Percentiles rank a stretch among this genome's conserved stretches.
These are phyloP conservation scores for Aspergillus aculeatus DNA, from an alignment of 2,329 filamentous ascomycete species.

Conservation along the genomic window DNA sequence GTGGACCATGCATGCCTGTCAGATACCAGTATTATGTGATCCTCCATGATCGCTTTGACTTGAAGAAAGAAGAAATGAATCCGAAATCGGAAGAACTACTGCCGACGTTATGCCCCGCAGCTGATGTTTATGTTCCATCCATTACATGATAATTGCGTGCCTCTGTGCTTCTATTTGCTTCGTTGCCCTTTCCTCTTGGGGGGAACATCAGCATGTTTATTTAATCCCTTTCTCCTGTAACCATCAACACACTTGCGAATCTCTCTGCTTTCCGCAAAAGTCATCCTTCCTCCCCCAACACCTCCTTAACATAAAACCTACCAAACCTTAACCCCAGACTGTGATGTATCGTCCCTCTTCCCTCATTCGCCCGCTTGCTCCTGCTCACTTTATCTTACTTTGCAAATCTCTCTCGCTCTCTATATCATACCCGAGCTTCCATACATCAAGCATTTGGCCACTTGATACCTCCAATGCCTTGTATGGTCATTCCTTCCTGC, in stretches of 20 bases:
- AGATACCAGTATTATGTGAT: constrained; percentile 25
- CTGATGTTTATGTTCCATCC: constrained; percentile 8
- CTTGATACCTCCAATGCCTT: background rate
- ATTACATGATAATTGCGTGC: background rate
- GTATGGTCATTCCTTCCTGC: no score
- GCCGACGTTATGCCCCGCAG: constrained; percentile 9
- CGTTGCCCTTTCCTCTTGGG: background rate
- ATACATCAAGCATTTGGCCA: constrained; percentile 10
- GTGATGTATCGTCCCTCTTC: background rate
- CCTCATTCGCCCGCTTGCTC: background rate
- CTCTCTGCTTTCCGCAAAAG: background rate
- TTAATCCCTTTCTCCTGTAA: background rate
- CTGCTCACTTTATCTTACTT: constrained; percentile 4
- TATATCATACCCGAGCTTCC: constrained; percentile 12
- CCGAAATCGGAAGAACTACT: constrained; percentile 17
- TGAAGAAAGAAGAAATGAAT: constrained; percentile 16
- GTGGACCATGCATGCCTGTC: constrained; percentile 24
- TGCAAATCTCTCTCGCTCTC: constrained; percentile 11
- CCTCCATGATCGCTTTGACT: constrained; percentile 17
- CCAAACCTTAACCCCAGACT: background rate
- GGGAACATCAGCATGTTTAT: background rate
- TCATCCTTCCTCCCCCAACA: background rate
- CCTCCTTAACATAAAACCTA: background rate
- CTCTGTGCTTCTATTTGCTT: constrained; percentile 3
- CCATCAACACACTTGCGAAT: background rate